Conservation (phyloP, 164 flowering plant species). For the Cinnamomum micranthum region DNA sequence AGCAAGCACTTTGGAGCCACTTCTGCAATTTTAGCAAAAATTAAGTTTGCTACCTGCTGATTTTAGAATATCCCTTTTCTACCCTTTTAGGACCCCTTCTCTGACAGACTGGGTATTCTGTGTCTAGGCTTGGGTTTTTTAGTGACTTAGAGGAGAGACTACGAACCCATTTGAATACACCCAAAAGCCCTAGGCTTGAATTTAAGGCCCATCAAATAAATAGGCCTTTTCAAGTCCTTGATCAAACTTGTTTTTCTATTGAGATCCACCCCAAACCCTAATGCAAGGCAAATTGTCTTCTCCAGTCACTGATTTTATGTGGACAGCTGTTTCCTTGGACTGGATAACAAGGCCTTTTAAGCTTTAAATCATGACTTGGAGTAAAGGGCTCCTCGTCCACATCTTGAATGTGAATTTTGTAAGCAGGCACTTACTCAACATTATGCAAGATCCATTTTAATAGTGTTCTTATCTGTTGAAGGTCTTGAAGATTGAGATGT, state of each 20-base stretch:
- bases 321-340: neutral
- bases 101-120: too few species aligned
- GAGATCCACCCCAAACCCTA: neutral
- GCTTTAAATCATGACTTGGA: neutral
- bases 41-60: too few species aligned
- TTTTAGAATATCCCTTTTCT: too few species aligned
- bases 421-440: neutral
- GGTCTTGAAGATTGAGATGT: neutral
- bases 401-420: neutral
- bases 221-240: neutral
- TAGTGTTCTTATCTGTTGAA: neutral
- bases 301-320: neutral
- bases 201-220: neutral
- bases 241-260: neutral
- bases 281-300: too few species aligned
- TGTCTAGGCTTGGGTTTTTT: neutral
- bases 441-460: neutral
- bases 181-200: neutral
- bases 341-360: neutral
- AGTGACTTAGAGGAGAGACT: too few species aligned
- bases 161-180: too few species aligned
- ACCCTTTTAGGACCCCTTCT: too few species aligned
- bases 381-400: too few species aligned
- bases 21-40: too few species aligned
- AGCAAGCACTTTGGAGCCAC: too few species aligned